Evolutionary conservation across 139 green algal species (phyloP).

Genomic region (Micractinium sp.): DNA sequence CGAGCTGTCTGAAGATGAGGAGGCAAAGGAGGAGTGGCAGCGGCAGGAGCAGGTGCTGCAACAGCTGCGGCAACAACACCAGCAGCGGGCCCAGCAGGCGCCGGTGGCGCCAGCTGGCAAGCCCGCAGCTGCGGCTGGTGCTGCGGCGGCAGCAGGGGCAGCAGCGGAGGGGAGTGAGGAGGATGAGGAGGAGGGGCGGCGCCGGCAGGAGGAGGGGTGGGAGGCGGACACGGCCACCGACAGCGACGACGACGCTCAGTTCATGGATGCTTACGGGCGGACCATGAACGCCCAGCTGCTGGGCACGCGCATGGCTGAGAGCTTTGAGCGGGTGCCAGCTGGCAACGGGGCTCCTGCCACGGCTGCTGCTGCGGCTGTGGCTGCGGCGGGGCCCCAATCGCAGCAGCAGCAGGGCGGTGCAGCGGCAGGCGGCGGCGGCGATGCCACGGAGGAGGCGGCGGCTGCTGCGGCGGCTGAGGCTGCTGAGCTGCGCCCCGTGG

Average conservation of each 20-base stretch:
- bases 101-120: neutral
- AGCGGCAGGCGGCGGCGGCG: neutral
- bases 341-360: too few relatives aligned
- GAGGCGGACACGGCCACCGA: slow-evolving; percentile 55
- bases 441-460: neutral
- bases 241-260: slow-evolving; percentile 59
- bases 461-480: slow-evolving; percentile 9
- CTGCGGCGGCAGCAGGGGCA: neutral
- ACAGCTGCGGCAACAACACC: neutral
- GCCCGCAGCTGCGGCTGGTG: neutral
- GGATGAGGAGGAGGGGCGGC: neutral
- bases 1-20: neutral
- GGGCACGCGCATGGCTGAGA: slow-evolving; percentile 46
- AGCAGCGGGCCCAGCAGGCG: neutral
- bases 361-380: neutral
- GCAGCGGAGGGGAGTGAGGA: neutral
- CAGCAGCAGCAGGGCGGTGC: neutral
- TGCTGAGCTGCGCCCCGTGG: slow-evolving; percentile 50
- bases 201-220: slow-evolving; percentile 26
- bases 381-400: neutral
- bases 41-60: neutral
- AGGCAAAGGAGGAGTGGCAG: neutral
- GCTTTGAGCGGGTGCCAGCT: slow-evolving; percentile 45
- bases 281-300: slow-evolving; percentile 63
- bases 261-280: slow-evolving; percentile 63